phyloP scores from a whole-genome alignment of 2,329 filamentous ascomycete species.

The Amphichorda felina region DNA sequence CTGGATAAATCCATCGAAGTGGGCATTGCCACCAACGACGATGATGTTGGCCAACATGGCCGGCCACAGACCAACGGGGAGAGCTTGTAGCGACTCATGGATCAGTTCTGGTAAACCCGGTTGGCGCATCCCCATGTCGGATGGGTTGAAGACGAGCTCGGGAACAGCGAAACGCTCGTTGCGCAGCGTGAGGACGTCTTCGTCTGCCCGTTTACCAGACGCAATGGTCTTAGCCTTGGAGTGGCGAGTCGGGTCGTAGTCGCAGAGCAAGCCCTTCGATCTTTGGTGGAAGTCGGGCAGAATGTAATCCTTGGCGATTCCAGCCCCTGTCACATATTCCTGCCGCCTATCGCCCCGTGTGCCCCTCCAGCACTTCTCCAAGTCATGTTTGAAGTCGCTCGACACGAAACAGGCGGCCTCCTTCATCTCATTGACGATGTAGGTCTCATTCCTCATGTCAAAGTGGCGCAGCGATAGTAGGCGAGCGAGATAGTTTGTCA shows the following conservation, averaged over 20 bases:
- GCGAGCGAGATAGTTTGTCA: conserved; percentile 88
- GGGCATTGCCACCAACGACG: conserved; percentile 76
- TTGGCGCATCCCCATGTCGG: conserved; percentile 75
- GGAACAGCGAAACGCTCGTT: conserved; percentile 90
- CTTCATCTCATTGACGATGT: conserved; percentile 94
- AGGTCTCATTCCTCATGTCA: conserved; percentile 87
- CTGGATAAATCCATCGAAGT: conserved; percentile 71
- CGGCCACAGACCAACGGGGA: conserved; percentile 78
- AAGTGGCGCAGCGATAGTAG: conserved; percentile 84
- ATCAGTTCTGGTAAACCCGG: conserved; percentile 75
- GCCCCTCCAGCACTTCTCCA: conserved; percentile 79
- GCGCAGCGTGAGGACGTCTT: conserved; percentile 76
- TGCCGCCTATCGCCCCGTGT: conserved; percentile 46
- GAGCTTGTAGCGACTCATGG: conserved; percentile 58
- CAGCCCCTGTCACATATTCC: conserved; percentile 34
- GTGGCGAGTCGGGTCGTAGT: conserved; percentile 60
- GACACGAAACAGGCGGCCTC: conserved; percentile 80
- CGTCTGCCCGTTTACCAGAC: conserved; percentile 31
- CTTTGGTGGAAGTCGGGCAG: conserved; percentile 64
- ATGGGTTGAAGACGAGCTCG: conserved; percentile 78
- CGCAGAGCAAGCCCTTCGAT: conserved; percentile 56
- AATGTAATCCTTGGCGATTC: conserved; percentile 80
- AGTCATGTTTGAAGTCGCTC: conserved; percentile 60
- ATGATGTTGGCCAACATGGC: conserved; percentile 77
- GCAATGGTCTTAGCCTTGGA: conserved; percentile 36